These are phyloP conservation scores for Pezicula carpinea DNA, from an alignment of 2,329 filamentous ascomycete species.

Conservation along the genomic window DNA sequence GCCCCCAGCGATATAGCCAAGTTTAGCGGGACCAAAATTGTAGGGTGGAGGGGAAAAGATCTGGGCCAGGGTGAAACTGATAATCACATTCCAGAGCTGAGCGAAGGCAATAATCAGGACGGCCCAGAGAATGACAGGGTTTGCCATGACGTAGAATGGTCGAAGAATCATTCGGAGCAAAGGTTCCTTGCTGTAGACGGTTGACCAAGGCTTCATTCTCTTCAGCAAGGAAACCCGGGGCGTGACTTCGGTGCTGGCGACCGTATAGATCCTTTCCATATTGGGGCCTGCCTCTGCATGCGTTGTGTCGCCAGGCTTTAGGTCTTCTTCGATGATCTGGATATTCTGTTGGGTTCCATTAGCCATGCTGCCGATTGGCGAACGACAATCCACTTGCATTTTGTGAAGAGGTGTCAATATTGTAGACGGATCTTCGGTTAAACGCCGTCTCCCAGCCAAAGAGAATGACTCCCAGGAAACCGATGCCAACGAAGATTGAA, in stretches of 20 bases:
- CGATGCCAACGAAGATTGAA: slow-evolving; percentile 38
- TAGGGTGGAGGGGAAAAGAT: slow-evolving; percentile 45
- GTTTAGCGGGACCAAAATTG: slow-evolving; percentile 33
- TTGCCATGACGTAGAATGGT: slow-evolving; percentile 42
- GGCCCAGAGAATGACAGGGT: slow-evolving; percentile 45
- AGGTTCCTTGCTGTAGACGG: slow-evolving; percentile 27
- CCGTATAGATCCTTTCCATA: not conserved
- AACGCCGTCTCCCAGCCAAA: slow-evolving; percentile 49
- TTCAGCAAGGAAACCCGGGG: too few relatives aligned
- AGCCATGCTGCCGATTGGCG: not conserved
- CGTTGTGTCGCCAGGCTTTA: too few relatives aligned
- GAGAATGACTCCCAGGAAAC: slow-evolving; percentile 34
- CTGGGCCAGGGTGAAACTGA: slow-evolving; percentile 35
- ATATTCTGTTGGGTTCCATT: not conserved
- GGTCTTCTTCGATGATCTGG: not conserved
- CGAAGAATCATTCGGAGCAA: slow-evolving; percentile 32
- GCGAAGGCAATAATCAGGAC: slow-evolving; percentile 38
- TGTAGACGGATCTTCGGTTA: slow-evolving; percentile 23
- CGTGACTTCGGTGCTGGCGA: not conserved
- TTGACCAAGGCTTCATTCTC: not conserved
- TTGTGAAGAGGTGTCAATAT: slow-evolving; percentile 3
- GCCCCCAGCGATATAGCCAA: slow-evolving; percentile 36
- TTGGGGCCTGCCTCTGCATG: too few relatives aligned
- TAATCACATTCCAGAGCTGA: slow-evolving; percentile 36
- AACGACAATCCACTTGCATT: not conserved